These are phyloP conservation scores for Xerophyta viscosa DNA, from an alignment of 106 monocot species.

Conservation along the genomic window DNA sequence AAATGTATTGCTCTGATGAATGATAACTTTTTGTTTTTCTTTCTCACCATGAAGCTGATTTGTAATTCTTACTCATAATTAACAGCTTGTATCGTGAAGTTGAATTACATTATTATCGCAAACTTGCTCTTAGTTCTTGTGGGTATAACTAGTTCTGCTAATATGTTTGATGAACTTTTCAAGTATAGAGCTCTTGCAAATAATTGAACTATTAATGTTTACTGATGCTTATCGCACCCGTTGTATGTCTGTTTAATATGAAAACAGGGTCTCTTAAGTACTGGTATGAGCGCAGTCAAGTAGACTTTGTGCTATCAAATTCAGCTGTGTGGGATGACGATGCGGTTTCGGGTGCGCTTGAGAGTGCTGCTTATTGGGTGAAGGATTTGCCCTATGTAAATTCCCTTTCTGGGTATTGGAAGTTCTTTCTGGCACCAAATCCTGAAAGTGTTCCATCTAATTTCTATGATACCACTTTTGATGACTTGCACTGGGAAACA, in stretches of 20 bases:
- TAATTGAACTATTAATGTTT: too few relatives aligned
- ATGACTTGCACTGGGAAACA: conserved; percentile 74
- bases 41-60: too few relatives aligned
- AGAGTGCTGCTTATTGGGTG: conserved; percentile 83
- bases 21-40: too few relatives aligned
- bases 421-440: conserved; percentile 55
- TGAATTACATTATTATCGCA: too few relatives aligned
- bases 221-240: too few relatives aligned
- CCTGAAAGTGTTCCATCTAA: conserved; percentile 51
- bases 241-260: neutral
- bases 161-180: too few relatives aligned
- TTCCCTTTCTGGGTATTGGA: conserved; percentile 89
- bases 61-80: too few relatives aligned
- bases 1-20: too few relatives aligned
- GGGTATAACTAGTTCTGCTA: too few relatives aligned
- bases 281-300: conserved; percentile 81
- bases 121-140: too few relatives aligned
- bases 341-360: conserved; percentile 65
- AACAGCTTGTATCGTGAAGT: too few relatives aligned
- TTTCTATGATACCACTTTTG: conserved; percentile 51
- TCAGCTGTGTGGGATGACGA: conserved; percentile 83
- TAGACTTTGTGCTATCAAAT: conserved; percentile 39
- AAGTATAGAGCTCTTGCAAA: too few relatives aligned
- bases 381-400: conserved; percentile 68
- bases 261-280: conserved; percentile 68